Percentiles rank a stretch among this genome's conserved stretches.
Evolutionary conservation across 495 filamentous ascomycete species (phyloP).

Genomic region (Thermochaetoides thermophila): DNA sequence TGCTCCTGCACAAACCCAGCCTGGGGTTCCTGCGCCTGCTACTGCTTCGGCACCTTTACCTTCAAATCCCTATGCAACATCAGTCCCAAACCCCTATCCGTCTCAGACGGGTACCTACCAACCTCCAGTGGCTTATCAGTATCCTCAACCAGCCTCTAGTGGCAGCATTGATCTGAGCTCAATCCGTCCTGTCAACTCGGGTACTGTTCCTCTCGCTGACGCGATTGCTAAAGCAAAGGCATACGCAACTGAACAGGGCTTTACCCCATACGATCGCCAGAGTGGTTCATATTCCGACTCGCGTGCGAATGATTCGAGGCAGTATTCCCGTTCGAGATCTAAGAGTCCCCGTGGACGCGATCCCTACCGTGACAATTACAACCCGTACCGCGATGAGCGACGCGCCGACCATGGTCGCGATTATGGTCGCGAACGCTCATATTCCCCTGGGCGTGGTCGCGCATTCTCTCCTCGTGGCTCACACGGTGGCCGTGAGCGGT

Average conservation of each 20-base stretch:
- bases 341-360: conserved; percentile 48
- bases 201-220: conserved; percentile 57
- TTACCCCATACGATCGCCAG: conserved; percentile 37
- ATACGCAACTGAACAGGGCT: conserved; percentile 55
- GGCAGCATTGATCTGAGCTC: conserved; percentile 60
- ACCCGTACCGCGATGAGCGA: conserved; percentile 65
- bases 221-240: conserved; percentile 60
- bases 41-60: conserved; percentile 6
- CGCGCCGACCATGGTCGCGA: conserved; percentile 36
- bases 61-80: conserved; percentile 10
- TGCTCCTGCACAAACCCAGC: conserved; percentile 31
- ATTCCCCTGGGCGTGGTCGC: conserved; percentile 39
- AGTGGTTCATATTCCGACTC: conserved; percentile 25
- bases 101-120: conserved; percentile 29
- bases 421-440: conserved; percentile 47
- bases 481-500: conserved; percentile 34
- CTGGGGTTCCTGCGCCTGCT: conserved; percentile 21
- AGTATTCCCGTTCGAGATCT: conserved; percentile 50
- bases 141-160: conserved; percentile 53
- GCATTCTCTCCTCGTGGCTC: conserved; percentile 34
- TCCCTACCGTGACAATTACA: conserved; percentile 53
- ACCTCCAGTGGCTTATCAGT: conserved; percentile 28
- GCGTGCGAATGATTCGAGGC: conserved; percentile 27
- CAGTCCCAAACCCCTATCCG: conserved; percentile 18
- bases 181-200: conserved; percentile 58